Evolutionary conservation across 225 moss, liverwort and hornwort genomes (phyloP), one percentile per base, ranked within the genome.

Genomic region (Lunularia cruciata): DNA sequence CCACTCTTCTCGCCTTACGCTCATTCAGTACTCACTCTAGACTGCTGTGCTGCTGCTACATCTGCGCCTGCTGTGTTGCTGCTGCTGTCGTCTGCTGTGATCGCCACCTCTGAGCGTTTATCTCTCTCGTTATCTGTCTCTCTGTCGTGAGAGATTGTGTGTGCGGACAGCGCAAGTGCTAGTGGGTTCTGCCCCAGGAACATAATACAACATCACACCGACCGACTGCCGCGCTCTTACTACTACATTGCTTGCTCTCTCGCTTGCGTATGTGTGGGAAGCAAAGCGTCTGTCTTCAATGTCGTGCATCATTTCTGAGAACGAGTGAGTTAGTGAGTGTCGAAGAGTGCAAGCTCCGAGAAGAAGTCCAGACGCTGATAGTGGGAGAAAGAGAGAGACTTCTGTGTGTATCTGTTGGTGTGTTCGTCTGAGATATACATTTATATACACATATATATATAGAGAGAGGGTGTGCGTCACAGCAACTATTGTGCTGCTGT

Each of bases 21-120:
- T 32, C 27, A 27, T 31, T 28, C 28, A 47, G 30, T 31, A 15
- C 7, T 8, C 30, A 31, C 46, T 25, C 25, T n/a, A 6, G n/a
- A 18, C 19, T 47, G 43, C 47, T 27, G 45, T 39, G 19, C 62
- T 32, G 43, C 45, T 31, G 16, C 15, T 27, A 8, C 46, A 45
- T 22, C 28, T 64, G 23, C 43, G 28, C 15, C 40, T 26, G n/a
- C 63, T 64, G 45, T 45, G 46, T 46, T 64, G 43, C 45, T 49
- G 64, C 64, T 47, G 46, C 64, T 40, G 65, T 66, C 48, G 65
- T 34, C 47, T 49, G 32, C 65, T 45, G 65, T 47, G 47, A 47
- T 67, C 67, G 49, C 67, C 67, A 51, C 36, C 28, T 47, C 67
- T 51, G 49, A 67, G 67, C 36, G 65, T 66, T 48, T n/a, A 11